Percentiles rank a stretch among this genome's conserved stretches.
Evolutionary conservation across 164 flowering plant genomes (phyloP).

Genomic region (grape (Vitis vinifera)): ASM3070453v1 NC_081817.1:21397001-21397500

Average conservation of each 20-base stretch:
- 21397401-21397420: constrained; percentile 74
- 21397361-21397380: background rate
- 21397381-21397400: background rate
- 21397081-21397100: background rate
- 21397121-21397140: constrained; percentile 77
- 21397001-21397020: constrained; percentile 95
- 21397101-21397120: constrained; percentile 16
- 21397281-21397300: constrained; percentile 27
- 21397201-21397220: constrained; percentile 85
- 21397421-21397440: constrained; percentile 93
- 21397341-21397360: too few species aligned
- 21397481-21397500: constrained; percentile 31
- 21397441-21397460: constrained; percentile 85
- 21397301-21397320: too few species aligned
- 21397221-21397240: constrained; percentile 88
- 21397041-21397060: constrained; percentile 4
- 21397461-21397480: constrained; percentile 86
- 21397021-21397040: constrained; percentile 95
- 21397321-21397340: too few species aligned
- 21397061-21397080: background rate
- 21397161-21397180: constrained; percentile 85
- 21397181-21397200: constrained; percentile 72
- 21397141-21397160: constrained; percentile 96
- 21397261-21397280: constrained; percentile 53
- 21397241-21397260: constrained; percentile 77